Evolutionary conservation across 768 basidiomycete genomes (phyloP), one percentile per base, ranked within the genome.

Genomic region (Lactarius tabidus): DNA sequence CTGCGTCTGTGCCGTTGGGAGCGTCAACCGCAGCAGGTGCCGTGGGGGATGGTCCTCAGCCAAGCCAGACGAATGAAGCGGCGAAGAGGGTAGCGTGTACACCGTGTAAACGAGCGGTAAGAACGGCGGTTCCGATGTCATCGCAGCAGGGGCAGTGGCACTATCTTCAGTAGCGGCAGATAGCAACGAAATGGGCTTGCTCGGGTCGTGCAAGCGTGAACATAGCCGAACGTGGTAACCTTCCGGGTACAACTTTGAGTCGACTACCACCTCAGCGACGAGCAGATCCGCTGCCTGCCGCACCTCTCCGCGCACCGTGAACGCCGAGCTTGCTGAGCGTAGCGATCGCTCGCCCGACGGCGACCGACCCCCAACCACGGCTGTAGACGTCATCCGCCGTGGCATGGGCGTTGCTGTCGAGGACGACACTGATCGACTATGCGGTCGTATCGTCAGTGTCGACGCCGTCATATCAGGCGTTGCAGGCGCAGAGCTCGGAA

Each of bases 1-100:
- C 73, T 88, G 85, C 72, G 86, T 92, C 67, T 88, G 89, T 23
- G 91, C 87, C 2, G 93, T 96, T 3, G 95, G 95, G 20, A 97
- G 75, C 43, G 83, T 85, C 59, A 98, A 70, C 57, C 91, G 81
- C 17, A 98, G 68, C 54, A 97, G 75, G 75, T 97, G 93, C 53
- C 93, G 82, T 3, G 81, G 80, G 9, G 84, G 79, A 38, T 76
- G 75, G 65, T 81, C 81, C 20, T 75, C 73, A 63, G 85, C 84
- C 41, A 88, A 79, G 31, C 79, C 83, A 18, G 90, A 88, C 26
- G 92, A 90, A 70, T 90, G 91, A 63, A 92, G 77, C 14, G 93
- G 85, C 26, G 93, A 94, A 2, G 87, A 84, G 0, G 95, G 93
- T 60, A 96, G 82, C 0, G 88, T 89, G 72, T 91, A 83, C 17